Base-by-base conservation (phyloP, 2,329 filamentous ascomycete species). In the Fusarium sp. region DNA sequence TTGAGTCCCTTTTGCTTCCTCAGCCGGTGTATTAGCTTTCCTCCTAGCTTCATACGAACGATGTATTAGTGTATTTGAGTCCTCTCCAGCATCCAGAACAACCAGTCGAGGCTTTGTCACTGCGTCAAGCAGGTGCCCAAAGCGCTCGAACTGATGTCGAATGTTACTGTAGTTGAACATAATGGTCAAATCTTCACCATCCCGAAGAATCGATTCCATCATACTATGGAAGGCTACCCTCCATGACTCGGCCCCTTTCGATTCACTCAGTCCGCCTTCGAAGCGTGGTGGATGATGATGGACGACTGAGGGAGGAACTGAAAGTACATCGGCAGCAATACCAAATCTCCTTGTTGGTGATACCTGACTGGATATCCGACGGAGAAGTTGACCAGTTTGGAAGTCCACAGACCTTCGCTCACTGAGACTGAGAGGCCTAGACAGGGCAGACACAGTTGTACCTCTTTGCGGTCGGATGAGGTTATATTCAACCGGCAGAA, bases 181-280 rank as follows among this genome's bases (percentile, higher is more conserved):
- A 5, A 91, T 81, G 1, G 83, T 82, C 79, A 87, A 83, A 66
- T 90, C 88, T 73, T 91, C 88, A 1, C 84, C 87, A 65, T 91
- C 89, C 11, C 87, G 80, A 19, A 91, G 75, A 5, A 87, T 78
- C 1, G 81, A 81, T 67, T 91, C 88, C 10, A 90, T 74, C 56
- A 91, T 76, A 5, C 81, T 79, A 39, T 87, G 83, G 56, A 91
- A 91, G 1, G 87, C 86, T 33, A 82, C 79, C 2, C 82, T 82
- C 89, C 89, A 91, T 3, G 81, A 83, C 7, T 75, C 75, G 14
- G 73, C 70, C 7, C 73, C 73, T 24, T 65, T 70, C n/a, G 71
- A 71, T 15, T 60, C 47, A 51, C 73, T 59, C 7, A 75, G 67
- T 26, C 67, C 69, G 19, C 73, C 73, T 22, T 74, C 73, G 26